Conservation (phyloP, 768 basidiomycete genomes). For the Suillus ampliporus region DNA sequence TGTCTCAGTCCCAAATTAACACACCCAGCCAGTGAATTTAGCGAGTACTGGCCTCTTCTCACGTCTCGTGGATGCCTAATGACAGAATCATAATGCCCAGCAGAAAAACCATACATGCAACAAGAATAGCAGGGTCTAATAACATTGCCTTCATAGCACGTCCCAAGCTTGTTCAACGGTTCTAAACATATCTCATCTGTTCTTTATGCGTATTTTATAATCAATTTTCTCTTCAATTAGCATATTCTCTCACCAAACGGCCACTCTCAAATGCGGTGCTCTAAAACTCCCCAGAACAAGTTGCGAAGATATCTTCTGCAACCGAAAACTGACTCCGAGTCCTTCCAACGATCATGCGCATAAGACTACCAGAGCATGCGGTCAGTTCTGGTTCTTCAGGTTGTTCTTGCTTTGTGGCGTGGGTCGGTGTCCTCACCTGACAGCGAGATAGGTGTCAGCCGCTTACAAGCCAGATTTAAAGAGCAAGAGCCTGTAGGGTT, state of each 20-base stretch:
- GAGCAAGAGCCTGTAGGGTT: not conserved
- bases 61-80: not conserved
- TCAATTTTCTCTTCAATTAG: not conserved
- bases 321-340: not conserved
- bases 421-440: not conserved
- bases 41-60: not conserved
- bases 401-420: not conserved
- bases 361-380: not conserved
- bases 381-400: not conserved
- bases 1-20: not conserved
- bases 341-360: not conserved
- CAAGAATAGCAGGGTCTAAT: not conserved
- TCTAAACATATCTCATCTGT: not conserved
- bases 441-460: not conserved
- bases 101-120: not conserved
- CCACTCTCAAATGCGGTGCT: not conserved
- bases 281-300: not conserved
- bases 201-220: not conserved
- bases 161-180: not conserved
- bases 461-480: not conserved
- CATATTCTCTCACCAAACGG: constrained; percentile 4
- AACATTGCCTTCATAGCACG: not conserved
- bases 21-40: not conserved
- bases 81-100: not conserved
- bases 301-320: not conserved